Base-by-base conservation (phyloP, 208 protist species). In the Trypanosoma conorhini region DNA sequence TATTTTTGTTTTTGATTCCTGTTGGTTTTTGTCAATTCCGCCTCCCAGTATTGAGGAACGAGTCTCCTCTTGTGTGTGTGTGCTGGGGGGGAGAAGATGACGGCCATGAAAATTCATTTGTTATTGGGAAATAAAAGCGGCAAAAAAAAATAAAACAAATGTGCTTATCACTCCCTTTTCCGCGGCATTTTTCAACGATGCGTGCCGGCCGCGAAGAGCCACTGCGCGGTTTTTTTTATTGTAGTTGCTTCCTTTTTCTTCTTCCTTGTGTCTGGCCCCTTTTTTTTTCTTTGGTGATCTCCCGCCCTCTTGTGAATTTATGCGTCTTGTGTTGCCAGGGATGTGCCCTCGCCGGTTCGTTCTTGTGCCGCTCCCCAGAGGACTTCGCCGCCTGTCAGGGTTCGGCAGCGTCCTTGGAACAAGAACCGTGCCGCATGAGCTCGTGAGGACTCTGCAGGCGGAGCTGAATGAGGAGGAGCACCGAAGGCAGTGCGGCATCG, bases 381-480 rank as follows among this genome's bases (percentile, higher is more conserved):
- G 30, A n/a, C 15, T 40, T 54, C 28, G 62, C 28, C 2, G 33
- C n/a, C 21, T 74, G 21, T 74, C 67, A 0, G 63, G 44, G 9
- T 54, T 57, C 24, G 71, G 62, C 19, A 82, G 74, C 62, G 74
- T 89, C 13, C 76, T 90, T 5, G 86, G 89, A 33, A 87, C 80
- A 13, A 70, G 67, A 3, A 87, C 73, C 13, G 21, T 86, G 46
- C 72, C 86, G 1, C 71, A 64, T 17, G 71, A 72, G 35, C 65
- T 90, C 0, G 30, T 93, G 44, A 81, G 81, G 38, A 79, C 67
- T 15, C 38, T 93, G 21, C 80, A 86, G 52, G 80, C 89, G 9
- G 91, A 93, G 46, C 70, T 96, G 0, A 74, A 75, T n/a, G 60
- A 75, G 31, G 85, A 91, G 61, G 82, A 86, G 50, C 72, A 79